Evolutionary conservation across 179 eudicot genomes (phyloP).

Genomic region (Nepenthes alata): DNA sequence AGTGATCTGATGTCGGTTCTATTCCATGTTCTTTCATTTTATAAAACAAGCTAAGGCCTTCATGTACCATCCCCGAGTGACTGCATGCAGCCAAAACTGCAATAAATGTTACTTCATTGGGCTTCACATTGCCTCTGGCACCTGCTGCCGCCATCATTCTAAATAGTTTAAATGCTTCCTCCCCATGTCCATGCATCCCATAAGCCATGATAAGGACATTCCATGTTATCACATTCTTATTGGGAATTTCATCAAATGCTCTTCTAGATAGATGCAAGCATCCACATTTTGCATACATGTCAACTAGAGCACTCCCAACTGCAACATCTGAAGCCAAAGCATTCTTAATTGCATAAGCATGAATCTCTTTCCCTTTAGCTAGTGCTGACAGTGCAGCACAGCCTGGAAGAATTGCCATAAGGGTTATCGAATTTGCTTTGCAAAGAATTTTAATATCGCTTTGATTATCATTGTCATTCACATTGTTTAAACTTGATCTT

Average conservation of each 20-base stretch:
- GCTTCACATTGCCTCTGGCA: constrained; percentile 18
- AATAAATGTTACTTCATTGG: constrained; percentile 30
- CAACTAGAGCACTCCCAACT: constrained; percentile 40
- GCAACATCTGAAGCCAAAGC: constrained; percentile 27
- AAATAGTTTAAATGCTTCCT: constrained; percentile 24
- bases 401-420: constrained; percentile 38
- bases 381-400: constrained; percentile 37
- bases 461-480: constrained; percentile 6
- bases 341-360: constrained; percentile 28
- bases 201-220: constrained; percentile 42
- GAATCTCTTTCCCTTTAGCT: constrained; percentile 37
- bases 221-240: constrained; percentile 42
- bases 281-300: constrained; percentile 45
- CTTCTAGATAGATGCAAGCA: constrained; percentile 25
- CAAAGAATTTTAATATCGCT: constrained; percentile 5
- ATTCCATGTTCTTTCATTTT: constrained; percentile 34
- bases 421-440: constrained; percentile 30
- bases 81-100: constrained; percentile 36
- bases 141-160: constrained; percentile 18
- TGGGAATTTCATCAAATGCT: constrained; percentile 28
- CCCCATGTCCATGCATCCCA: constrained; percentile 40
- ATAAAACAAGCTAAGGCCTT: constrained; percentile 34
- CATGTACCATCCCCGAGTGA: constrained; percentile 39
- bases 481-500: neutral
- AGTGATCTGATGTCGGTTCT: constrained; percentile 40